Evolutionary conservation across 108 stramenopile species (phyloP), one percentile per base, ranked within the genome.

Genomic region (Nitzschia sp.): DNA sequence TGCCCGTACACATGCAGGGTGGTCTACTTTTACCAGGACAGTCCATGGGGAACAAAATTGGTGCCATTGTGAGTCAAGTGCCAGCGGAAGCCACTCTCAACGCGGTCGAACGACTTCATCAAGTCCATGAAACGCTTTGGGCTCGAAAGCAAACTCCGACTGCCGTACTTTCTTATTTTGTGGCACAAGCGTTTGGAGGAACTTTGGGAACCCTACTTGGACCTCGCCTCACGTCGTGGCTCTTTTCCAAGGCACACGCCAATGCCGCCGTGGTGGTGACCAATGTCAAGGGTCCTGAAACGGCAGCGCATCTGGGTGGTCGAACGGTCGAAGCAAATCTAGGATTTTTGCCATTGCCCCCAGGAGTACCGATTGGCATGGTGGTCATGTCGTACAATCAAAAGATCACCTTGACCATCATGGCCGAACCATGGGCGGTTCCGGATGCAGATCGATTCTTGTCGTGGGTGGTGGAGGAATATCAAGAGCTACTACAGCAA

Each of bases 361-460:
- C 94, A 0, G 89, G 90, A 23, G 80, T 95, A 46, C 90, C 91
- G 1, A 73, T 91, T 27, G 93, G 93, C 19, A 71, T 91, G 24
- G 87, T 90, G 4, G 86, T 95, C 24, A 78, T 70, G 47, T 83
- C 78, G 46, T 95, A 95, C 70, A 77, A 80, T 21, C 77, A 86
- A 6, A 35, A 53, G 13, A 55, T 90, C 13, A 77, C 84, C 4
- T 66, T 95, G 2, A 85, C 86, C 18, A 75, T 95, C 2, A 85
- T 85, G 2, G 94, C 89, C 3, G 89, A 95, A 51, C 78, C 77
- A 49, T 91, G 86, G 82, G 91, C 91, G 1, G 90, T 95, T 0
- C 94, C 94, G 21, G 90, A 95, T 71, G 86, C 86, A 15, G 91
- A 95, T 62, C 75, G 66, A 45, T 95, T 95, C 68, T 60, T 95